Evolutionary conservation across 768 basidiomycete species (phyloP).

Genomic region (Udeniomyces megalosporus): DNA sequence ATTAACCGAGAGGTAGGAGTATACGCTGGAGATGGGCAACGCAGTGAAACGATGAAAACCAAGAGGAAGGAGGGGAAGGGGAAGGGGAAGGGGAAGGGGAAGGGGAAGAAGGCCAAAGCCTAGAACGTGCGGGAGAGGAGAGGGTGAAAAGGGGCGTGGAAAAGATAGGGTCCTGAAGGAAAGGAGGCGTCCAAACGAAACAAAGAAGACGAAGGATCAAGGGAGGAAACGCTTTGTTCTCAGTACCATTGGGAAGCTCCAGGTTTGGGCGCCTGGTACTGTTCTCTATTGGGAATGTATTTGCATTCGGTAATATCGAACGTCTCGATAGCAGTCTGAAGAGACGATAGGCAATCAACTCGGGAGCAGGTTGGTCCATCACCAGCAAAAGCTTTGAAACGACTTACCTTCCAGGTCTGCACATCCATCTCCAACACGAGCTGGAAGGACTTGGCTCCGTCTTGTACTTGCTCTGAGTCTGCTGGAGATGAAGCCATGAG

Average conservation of each 20-base stretch:
- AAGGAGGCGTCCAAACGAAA: neutral
- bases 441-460: slow-evolving; percentile 58
- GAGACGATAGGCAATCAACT: neutral
- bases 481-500: slow-evolving; percentile 42
- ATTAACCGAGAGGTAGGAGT: too few relatives aligned
- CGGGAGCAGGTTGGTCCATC: neutral
- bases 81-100: too few relatives aligned
- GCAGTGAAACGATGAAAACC: too few relatives aligned
- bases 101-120: too few relatives aligned
- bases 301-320: slow-evolving; percentile 52
- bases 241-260: too few relatives aligned
- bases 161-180: neutral
- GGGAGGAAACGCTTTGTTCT: too few relatives aligned
- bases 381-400: neutral
- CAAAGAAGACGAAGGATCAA: neutral
- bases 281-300: neutral
- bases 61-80: too few relatives aligned
- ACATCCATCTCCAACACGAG: slow-evolving; percentile 83
- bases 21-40: too few relatives aligned
- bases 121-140: too few relatives aligned
- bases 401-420: slow-evolving; percentile 65
- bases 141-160: too few relatives aligned
- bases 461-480: slow-evolving; percentile 44
- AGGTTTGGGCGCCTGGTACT: too few relatives aligned
- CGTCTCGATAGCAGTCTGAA: slow-evolving; percentile 67